These are phyloP conservation scores for Trifolium subterraneum DNA, from an alignment of 306 rosid genomes.

Conservation along the genomic window DNA sequence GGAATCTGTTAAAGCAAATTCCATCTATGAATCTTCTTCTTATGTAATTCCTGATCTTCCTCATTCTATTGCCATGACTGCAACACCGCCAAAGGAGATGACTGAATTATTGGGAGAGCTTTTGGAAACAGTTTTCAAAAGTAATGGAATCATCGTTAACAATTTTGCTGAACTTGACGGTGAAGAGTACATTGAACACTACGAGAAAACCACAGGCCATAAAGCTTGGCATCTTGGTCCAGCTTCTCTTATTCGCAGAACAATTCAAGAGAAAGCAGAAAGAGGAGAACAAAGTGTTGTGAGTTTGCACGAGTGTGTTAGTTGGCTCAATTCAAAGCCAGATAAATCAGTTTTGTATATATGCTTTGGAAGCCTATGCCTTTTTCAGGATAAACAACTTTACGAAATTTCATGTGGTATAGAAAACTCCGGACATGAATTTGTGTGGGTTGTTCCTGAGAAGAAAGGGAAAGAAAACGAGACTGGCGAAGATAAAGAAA, in stretches of 20 bases:
- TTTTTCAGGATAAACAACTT: constrained; percentile 40
- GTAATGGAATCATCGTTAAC: constrained; percentile 43
- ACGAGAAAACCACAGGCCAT: constrained; percentile 13
- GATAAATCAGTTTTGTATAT: constrained; percentile 40
- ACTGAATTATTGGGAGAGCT: neutral
- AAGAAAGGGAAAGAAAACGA: constrained; percentile 33
- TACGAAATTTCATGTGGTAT: constrained; percentile 45
- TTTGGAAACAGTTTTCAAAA: constrained; percentile 2
- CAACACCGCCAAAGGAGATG: neutral
- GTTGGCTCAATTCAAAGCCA: constrained; percentile 44
- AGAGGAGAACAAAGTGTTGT: constrained; percentile 38
- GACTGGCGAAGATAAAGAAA: constrained; percentile 31
- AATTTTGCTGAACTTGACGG: constrained; percentile 45
- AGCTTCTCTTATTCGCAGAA: constrained; percentile 27
- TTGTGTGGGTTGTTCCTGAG: constrained; percentile 46
- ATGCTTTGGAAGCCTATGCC: constrained; percentile 35
- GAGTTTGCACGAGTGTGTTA: constrained; percentile 33
- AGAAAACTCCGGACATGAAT: neutral
- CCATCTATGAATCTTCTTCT: neutral
- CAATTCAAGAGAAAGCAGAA: constrained; percentile 20
- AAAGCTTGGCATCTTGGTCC: constrained; percentile 54
- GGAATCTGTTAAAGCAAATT: neutral
- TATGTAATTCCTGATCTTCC: constrained; percentile 36
- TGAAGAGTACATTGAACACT: constrained; percentile 32
- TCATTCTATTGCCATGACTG: constrained; percentile 22